Evolutionary conservation across 768 basidiomycete species (phyloP).

Genomic region (Leucocoprinus birnbaumii): DNA sequence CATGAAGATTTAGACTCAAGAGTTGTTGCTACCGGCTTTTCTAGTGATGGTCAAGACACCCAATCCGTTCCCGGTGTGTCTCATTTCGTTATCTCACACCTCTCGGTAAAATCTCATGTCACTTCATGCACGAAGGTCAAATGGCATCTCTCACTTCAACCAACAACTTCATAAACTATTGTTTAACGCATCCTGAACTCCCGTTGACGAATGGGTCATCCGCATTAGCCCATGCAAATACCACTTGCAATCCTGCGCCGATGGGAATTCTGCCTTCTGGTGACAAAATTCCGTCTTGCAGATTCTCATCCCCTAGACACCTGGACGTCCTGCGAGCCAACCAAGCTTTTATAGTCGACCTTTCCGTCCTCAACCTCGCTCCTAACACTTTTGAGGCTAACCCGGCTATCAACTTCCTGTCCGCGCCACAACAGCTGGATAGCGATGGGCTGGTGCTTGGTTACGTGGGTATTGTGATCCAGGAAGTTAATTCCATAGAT

Average conservation of each 20-base stretch:
- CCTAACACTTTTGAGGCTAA: background rate
- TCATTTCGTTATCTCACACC: no score
- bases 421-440: conserved; percentile 50
- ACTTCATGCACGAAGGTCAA: conserved; percentile 33
- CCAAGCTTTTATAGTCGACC: conserved; percentile 31
- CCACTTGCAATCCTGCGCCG: conserved; percentile 51
- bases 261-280: conserved; percentile 46
- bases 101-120: no score
- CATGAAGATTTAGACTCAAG: no score
- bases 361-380: conserved; percentile 17
- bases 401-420: conserved; percentile 26
- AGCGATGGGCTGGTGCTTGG: conserved; percentile 39
- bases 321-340: conserved; percentile 33
- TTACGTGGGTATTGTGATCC: conserved; percentile 54
- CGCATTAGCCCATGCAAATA: conserved; percentile 19
- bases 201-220: no score
- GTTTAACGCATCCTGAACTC: conserved; percentile 21
- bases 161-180: conserved; percentile 70
- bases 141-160: conserved; percentile 45
- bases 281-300: conserved; percentile 42
- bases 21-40: no score
- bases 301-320: conserved; percentile 42
- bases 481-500: conserved; percentile 37
- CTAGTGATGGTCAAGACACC: no score
- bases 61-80: no score